Base-by-base conservation (phyloP, 495 filamentous ascomycete species). In the Usnea hakonensis region DNA sequence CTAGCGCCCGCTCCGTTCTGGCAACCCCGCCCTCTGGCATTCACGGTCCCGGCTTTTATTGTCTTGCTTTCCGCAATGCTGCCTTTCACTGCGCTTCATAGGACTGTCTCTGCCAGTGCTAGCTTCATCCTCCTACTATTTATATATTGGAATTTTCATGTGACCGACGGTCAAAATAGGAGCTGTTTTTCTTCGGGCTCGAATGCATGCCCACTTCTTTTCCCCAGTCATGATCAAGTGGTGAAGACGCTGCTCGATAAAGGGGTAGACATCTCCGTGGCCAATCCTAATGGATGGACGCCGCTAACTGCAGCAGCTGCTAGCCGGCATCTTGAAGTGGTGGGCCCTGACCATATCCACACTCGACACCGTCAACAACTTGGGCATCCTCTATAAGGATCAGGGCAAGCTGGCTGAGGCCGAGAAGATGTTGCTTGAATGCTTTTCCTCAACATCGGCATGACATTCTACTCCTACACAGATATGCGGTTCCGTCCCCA, bases 381-480 rank as follows among this genome's bases (percentile, higher is more conserved):
- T n/a, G n/a, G n/a, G n/a, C n/a, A n/a, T n/a, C n/a, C n/a, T n/a
- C n/a, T n/a, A n/a, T n/a, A n/a, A n/a, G n/a, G n/a, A n/a, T n/a
- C n/a, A n/a, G n/a, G n/a, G n/a, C n/a, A n/a, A n/a, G n/a, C n/a
- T n/a, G n/a, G n/a, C n/a, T n/a, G n/a, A n/a, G n/a, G n/a, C n/a
- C n/a, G n/a, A n/a, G n/a, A n/a, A n/a, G n/a, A n/a, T n/a, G n/a
- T n/a, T n/a, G n/a, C n/a, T n/a, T n/a, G n/a, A n/a, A n/a, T n/a
- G n/a, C n/a, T n/a, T n/a, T n/a, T n/a, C n/a, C n/a, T n/a, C n/a
- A n/a, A n/a, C n/a, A n/a, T n/a, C n/a, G n/a, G n/a, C n/a, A n/a
- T n/a, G n/a, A n/a, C 52, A 68, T 55, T 41, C 54, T 66, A 55
- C 38, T 33, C 32, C 57, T 52, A n/a, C 50, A 1, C 16, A 52